A percentile compares a stretch with the other conserved stretches of the same genome.
Conservation (phyloP, 805 yeast genomes). For the Brettanomyces sp. region DNA sequence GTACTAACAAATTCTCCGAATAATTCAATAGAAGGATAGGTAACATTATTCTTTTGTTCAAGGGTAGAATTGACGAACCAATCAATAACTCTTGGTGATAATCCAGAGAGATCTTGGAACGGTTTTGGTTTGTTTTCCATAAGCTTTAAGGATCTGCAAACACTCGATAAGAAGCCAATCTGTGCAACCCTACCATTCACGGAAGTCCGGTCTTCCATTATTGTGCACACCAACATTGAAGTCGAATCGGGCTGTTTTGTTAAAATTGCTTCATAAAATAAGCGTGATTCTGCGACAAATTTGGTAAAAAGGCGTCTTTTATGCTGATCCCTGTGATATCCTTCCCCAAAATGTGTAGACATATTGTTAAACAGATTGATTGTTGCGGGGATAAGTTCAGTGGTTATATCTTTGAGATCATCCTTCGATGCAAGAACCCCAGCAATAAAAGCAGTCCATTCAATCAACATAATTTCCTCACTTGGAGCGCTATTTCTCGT, state of each 20-base stretch:
- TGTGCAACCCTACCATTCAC: slow-evolving; percentile 14
- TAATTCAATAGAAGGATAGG: slow-evolving; percentile 8
- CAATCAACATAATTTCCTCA: slow-evolving; percentile 47
- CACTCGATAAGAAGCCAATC: slow-evolving; percentile 13
- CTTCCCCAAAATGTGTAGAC: slow-evolving; percentile 15
- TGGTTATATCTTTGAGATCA: slow-evolving; percentile 14
- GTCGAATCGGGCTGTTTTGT: slow-evolving; percentile 8
- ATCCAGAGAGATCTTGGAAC: slow-evolving; percentile 7
- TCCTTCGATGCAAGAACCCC: slow-evolving; percentile 14
- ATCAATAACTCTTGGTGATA: slow-evolving; percentile 15
- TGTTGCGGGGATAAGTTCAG: slow-evolving; percentile 22
- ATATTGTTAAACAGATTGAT: slow-evolving; percentile 28
- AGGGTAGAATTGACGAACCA: slow-evolving; percentile 28
- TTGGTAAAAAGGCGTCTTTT: slow-evolving; percentile 29
- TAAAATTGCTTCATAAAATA: slow-evolving; percentile 14
- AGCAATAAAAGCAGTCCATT: slow-evolving; percentile 42
- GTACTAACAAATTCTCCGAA: slow-evolving; percentile 11
- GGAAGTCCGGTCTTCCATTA: slow-evolving; percentile 8
- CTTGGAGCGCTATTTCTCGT: slow-evolving; percentile 36
- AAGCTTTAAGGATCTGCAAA: background rate
- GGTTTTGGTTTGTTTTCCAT: background rate
- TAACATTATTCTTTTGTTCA: slow-evolving; percentile 21
- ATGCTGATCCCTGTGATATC: slow-evolving; percentile 27
- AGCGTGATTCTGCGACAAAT: slow-evolving; percentile 22
- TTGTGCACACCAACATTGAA: slow-evolving; percentile 3